Evolutionary conservation across 2,329 filamentous ascomycete genomes (phyloP).

Genomic region (Fonsecaea pugnacius): DNA sequence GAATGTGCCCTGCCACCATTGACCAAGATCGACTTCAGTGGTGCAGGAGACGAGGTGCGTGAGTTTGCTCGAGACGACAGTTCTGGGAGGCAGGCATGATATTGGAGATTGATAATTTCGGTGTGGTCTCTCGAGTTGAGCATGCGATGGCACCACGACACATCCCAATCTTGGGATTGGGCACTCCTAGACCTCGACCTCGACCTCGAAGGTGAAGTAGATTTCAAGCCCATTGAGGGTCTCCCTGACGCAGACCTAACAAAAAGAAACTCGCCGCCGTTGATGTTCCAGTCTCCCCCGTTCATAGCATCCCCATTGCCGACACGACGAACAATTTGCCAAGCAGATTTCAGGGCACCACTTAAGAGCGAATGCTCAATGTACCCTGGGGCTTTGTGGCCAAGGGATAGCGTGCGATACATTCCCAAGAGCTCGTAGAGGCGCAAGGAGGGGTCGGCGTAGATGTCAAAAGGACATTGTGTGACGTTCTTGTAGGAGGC

Average conservation of each 20-base stretch:
- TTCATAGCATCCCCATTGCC: conserved; percentile 63
- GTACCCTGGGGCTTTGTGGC: conserved; percentile 65
- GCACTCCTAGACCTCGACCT: conserved; percentile 12
- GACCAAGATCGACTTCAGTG: conserved; percentile 25
- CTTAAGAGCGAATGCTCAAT: conserved; percentile 58
- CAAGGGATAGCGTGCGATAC: conserved; percentile 66
- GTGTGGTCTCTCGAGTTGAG: conserved; percentile 75
- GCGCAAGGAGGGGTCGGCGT: conserved; percentile 71
- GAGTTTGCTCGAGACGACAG: conserved; percentile 9
- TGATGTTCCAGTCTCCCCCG: conserved; percentile 69
- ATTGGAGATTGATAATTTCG: conserved; percentile 69
- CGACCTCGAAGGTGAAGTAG: conserved; percentile 32
- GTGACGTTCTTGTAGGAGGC: conserved; percentile 67
- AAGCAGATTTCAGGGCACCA: conserved; percentile 54
- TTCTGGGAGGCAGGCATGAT: conserved; percentile 23
- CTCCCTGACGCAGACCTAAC: conserved; percentile 46
- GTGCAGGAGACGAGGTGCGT: conserved; percentile 14
- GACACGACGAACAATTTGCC: conserved; percentile 65
- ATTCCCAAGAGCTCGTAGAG: conserved; percentile 72
- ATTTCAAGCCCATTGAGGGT: conserved; percentile 5
- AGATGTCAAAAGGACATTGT: conserved; percentile 72
- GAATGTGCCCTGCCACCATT: conserved; percentile 17
- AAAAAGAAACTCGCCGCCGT: conserved; percentile 80
- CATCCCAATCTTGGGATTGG: conserved; percentile 55
- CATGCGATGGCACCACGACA: conserved; percentile 85